Evolutionary conservation across 768 basidiomycete species (phyloP).

Genomic region (Lentinus brumalis): DNA sequence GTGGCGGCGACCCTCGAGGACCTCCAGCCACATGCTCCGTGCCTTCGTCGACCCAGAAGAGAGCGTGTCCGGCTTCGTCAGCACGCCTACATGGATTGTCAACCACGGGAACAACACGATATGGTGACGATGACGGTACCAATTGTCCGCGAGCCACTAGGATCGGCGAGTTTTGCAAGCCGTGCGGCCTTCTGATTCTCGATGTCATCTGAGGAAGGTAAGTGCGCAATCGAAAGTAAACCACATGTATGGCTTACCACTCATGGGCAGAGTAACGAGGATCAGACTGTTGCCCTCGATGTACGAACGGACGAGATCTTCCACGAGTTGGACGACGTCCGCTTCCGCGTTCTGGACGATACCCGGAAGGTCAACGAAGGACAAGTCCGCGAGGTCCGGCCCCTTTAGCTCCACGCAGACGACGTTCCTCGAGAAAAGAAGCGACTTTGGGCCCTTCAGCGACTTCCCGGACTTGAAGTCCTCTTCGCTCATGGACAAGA

Average conservation of each 20-base stretch:
- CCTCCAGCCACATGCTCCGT: constrained; percentile 49
- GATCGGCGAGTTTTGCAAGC: constrained; percentile 60
- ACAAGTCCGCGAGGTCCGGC: constrained; percentile 33
- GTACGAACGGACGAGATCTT: constrained; percentile 56
- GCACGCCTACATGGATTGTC: constrained; percentile 46
- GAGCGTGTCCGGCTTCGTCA: constrained; percentile 71
- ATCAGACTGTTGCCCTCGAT: constrained; percentile 63
- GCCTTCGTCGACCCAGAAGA: constrained; percentile 43
- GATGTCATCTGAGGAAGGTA: constrained; percentile 56
- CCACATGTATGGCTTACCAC: constrained; percentile 29
- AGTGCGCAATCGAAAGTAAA: constrained; percentile 11
- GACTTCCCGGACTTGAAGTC: background rate
- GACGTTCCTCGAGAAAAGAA: constrained; percentile 33
- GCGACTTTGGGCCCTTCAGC: background rate
- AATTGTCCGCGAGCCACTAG: constrained; percentile 66
- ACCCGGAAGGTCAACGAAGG: constrained; percentile 35
- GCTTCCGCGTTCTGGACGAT: constrained; percentile 11
- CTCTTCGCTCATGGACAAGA: background rate
- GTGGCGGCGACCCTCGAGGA: constrained; percentile 52
- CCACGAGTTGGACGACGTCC: constrained; percentile 49
- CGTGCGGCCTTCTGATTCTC: constrained; percentile 76
- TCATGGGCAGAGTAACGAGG: constrained; percentile 45
- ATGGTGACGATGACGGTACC: constrained; percentile 52
- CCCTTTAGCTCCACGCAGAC: constrained; percentile 33
- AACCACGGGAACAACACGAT: background rate